Evolutionary conservation across 2,329 filamentous ascomycete genomes (phyloP).

Genomic region (Exutisphaerella laricina): DNA sequence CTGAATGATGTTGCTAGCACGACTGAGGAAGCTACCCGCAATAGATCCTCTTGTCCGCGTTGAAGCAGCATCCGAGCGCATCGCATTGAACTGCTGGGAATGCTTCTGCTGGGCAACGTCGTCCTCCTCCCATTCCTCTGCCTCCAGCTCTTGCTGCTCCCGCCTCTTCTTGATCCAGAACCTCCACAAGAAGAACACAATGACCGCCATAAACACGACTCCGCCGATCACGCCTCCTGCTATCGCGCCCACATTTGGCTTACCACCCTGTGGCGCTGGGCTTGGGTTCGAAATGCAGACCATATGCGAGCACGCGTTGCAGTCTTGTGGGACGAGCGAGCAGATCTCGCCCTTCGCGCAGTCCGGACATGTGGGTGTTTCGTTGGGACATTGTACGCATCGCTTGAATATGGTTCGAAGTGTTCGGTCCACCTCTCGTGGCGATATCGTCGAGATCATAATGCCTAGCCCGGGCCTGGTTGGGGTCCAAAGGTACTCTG

Average conservation of each 20-base stretch:
- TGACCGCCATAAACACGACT: slow-evolving; percentile 64
- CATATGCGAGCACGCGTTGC: slow-evolving; percentile 54
- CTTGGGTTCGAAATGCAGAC: slow-evolving; percentile 47
- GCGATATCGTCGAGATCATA: background rate
- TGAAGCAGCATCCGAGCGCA: slow-evolving; percentile 64
- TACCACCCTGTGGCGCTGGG: slow-evolving; percentile 34
- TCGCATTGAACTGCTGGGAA: slow-evolving; percentile 49
- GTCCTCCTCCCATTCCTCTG: slow-evolving; percentile 52
- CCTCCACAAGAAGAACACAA: slow-evolving; percentile 78
- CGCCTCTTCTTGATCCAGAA: slow-evolving; percentile 80
- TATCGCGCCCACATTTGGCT: slow-evolving; percentile 74
- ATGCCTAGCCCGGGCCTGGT: background rate
- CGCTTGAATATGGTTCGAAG: slow-evolving; percentile 48
- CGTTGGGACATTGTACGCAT: slow-evolving; percentile 53
- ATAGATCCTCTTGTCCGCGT: slow-evolving; percentile 76
- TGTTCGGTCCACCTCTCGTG: slow-evolving; percentile 7
- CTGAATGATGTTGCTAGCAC: slow-evolving; percentile 97
- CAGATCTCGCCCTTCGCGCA: slow-evolving; percentile 54
- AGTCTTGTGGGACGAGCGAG: slow-evolving; percentile 54
- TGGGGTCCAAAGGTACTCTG: too few species aligned
- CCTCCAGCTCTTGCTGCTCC: slow-evolving; percentile 52
- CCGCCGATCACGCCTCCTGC: slow-evolving; percentile 88
- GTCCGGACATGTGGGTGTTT: slow-evolving; percentile 53
- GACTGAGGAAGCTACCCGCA: slow-evolving; percentile 88
- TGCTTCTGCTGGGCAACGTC: slow-evolving; percentile 53